Evolutionary conservation across 225 moss, liverwort and hornwort genomes (phyloP), one percentile per base, ranked within the genome.

Genomic region (Rhytidiadelphus loreus): DNA sequence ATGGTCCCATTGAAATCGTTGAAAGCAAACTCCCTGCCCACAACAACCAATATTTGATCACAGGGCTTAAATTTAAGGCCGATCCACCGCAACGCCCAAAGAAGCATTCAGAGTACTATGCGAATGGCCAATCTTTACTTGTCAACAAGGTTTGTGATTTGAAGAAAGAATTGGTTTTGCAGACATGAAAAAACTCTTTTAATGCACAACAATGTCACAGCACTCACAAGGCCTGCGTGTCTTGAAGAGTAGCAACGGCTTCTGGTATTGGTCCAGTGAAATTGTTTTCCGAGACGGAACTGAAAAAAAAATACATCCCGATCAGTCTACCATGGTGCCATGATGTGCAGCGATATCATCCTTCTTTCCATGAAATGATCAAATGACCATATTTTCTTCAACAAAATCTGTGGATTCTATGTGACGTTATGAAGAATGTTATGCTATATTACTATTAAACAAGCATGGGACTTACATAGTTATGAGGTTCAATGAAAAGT

Each of bases 1-100:
- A 94, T 87, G 24, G 91, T 48, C 53, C 93, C 89, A 29, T 90
- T 93, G 89, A 94, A 93, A 63, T 39, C 15, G 56, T 94, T 94
- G 88, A 86, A 89, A 8, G 85, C 70, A 66, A 94, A 86, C 32
- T 87, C 39, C 92, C 94, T 94, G 88, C 63, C 58, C 53, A 85
- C 58, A 86, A 53, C 7, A 52, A 72, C 48, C 76, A 82, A 86
- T 19, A 84, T 50, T 69, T 71, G 41, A 79, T 46, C 12, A 19
- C 64, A 76, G 37, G 6, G 53, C 41, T 46, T 84, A 20, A 62
- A 26, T 69, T 68, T 26, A 21, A 83, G 26, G 57, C 41, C 53
- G 14, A 52, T 60, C 28, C 65, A 21, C 71, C 60, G 41, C 7
- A 62, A 55, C 50, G 59, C 48, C 26, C 61, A 55, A 66, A 73